Evolutionary conservation across 805 yeast species (phyloP).

Genomic region (Spathaspora gorwiae): DNA sequence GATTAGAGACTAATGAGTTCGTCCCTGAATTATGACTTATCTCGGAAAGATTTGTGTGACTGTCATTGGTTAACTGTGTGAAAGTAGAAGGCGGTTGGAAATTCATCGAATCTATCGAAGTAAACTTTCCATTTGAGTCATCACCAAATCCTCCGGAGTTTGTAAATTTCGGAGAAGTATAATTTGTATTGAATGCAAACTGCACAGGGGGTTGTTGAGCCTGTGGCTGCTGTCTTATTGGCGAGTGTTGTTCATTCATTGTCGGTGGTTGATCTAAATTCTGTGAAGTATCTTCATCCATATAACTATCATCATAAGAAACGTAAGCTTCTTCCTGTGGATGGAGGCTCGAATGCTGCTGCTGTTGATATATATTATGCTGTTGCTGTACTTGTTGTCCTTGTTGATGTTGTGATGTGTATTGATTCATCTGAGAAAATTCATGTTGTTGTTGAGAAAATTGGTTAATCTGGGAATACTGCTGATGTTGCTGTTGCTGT

Average conservation of each 20-base stretch:
- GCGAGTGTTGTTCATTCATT: constrained; percentile 4
- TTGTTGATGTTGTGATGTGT: constrained; percentile 12
- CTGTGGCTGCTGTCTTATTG: constrained; percentile 9
- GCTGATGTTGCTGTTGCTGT: constrained; percentile 13
- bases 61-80: constrained; percentile 36
- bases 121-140: constrained; percentile 21
- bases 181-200: constrained; percentile 7
- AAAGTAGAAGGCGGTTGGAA: constrained; percentile 40
- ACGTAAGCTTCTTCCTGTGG: not conserved
- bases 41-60: constrained; percentile 38
- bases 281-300: constrained; percentile 38
- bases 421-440: constrained; percentile 15
- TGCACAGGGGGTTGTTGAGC: not conserved
- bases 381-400: constrained; percentile 9
- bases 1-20: constrained; percentile 18
- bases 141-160: constrained; percentile 1
- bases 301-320: constrained; percentile 26
- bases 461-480: not conserved
- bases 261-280: constrained; percentile 12
- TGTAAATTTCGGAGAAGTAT: constrained; percentile 11
- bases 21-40: constrained; percentile 21
- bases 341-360: not conserved
- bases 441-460: constrained; percentile 2
- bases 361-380: constrained; percentile 1
- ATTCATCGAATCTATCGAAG: constrained; percentile 32